Conservation (phyloP, 495 filamentous ascomycete species). For the Talaromyces borbonicus region DNA sequence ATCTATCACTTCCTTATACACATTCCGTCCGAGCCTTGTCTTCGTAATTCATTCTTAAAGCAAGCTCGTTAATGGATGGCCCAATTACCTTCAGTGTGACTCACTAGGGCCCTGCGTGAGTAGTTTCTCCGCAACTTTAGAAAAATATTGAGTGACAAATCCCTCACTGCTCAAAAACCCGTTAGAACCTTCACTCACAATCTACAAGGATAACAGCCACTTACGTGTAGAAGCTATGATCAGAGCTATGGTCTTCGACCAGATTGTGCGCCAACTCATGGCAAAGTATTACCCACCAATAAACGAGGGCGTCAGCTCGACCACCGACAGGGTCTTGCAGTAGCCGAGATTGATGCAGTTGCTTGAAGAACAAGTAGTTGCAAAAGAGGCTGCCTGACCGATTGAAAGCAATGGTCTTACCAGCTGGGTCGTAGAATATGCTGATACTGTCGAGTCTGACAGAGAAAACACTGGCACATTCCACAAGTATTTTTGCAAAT, state of each 20-base stretch:
- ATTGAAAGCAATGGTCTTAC: slow-evolving; percentile 90
- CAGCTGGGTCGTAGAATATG: slow-evolving; percentile 75
- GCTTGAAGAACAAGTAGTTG: slow-evolving; percentile 79
- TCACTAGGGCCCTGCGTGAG: too few species aligned
- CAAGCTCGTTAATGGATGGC: too few species aligned
- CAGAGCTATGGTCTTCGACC: slow-evolving; percentile 64
- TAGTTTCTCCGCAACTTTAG: slow-evolving; percentile 34
- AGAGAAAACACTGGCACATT: slow-evolving; percentile 60
- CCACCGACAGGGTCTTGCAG: slow-evolving; percentile 29
- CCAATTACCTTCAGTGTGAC: too few species aligned
- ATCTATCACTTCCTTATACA: too few species aligned
- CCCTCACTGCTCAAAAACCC: slow-evolving; percentile 21
- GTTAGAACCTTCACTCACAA: neutral
- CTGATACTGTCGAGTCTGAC: slow-evolving; percentile 54
- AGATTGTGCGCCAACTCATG: slow-evolving; percentile 96
- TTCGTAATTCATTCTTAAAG: too few species aligned
- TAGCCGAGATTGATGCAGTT: slow-evolving; percentile 53
- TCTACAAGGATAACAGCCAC: neutral
- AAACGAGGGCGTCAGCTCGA: slow-evolving; percentile 58
- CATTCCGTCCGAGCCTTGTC: too few species aligned
- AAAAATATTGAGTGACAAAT: slow-evolving; percentile 45
- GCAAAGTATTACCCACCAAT: slow-evolving; percentile 87
- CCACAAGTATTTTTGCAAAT: slow-evolving; percentile 62
- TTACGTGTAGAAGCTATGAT: slow-evolving; percentile 71
- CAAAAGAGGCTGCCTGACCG: slow-evolving; percentile 77